Evolutionary conservation across 768 basidiomycete species (phyloP), one percentile per base, ranked within the genome.

Genomic region (Psilocybe cubensis): DNA sequence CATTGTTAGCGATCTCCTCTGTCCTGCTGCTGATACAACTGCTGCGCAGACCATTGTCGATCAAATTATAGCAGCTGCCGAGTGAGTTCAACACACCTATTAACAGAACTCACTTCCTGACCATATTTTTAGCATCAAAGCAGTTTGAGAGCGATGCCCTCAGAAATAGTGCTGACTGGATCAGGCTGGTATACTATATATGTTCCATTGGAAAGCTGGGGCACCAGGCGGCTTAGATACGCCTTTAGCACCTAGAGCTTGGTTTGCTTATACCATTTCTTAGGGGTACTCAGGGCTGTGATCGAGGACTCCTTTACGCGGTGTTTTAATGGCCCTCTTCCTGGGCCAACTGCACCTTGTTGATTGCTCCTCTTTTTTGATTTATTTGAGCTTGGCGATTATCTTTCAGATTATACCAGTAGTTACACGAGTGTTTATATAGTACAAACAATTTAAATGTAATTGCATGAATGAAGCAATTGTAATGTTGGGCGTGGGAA

Each of bases 31-130:
- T 3, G 47, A 31, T 10, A 33, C 10, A 28, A 18, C 33, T 35
- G 49, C 49, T 3, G 38, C 52, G 27, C 43, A 59, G 46, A 42
- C 11, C n/a, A 25, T 63, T 21, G 24, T 52, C 3, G 49, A 60
- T 27, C 41, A 59, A 24, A 59, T 48, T 1, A 38, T 63, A 14
- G 27, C 58, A 6, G 58, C 56, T 25, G 43, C 62, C 11, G 40
- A 51, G 62, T 63, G 44, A 59, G 55, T 54, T 23, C 24, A 23
- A 20, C 31, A n/a, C 10, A 11, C 12, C 9, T 17, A 24, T 51
- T 24, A 38, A 31, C 27, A 18, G 14, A 18, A 12, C 31, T 11
- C 27, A 4, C 14, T 38, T 38, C 5, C 12, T 38, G n/a, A 38
- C n/a, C 4, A 38, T 38, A 38, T 43, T 2, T 45, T 9, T 3